Percentiles rank a stretch among this genome's conserved stretches.
phyloP scores from a whole-genome alignment of 176 grass and related monocot genomes.

The Triticum timopheevii region DNA sequence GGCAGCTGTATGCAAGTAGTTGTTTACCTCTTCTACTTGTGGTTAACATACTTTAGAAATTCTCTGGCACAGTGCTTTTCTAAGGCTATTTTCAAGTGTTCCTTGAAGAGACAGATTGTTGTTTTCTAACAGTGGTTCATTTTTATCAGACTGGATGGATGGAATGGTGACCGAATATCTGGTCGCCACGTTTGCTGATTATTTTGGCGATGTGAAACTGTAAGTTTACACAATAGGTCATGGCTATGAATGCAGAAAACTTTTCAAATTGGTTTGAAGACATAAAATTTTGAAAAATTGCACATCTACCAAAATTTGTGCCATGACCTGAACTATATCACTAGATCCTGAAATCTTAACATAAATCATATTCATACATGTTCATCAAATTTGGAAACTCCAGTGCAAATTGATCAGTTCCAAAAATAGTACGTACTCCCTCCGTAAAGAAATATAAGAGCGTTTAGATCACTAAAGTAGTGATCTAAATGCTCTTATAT shows the following conservation, averaged over 20 bases:
- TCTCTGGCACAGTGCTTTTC: background rate
- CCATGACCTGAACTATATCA: background rate
- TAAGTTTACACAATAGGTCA: slow-evolving; percentile 48
- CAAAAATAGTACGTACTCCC: background rate
- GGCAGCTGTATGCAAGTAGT: slow-evolving; percentile 23
- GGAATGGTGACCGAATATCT: slow-evolving; percentile 93
- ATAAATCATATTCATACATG: slow-evolving; percentile 5
- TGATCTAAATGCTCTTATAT: too few species aligned
- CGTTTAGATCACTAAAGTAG: too few species aligned
- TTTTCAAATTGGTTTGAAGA: background rate
- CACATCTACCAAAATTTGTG: background rate
- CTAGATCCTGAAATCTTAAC: slow-evolving; percentile 16
- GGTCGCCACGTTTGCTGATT: slow-evolving; percentile 87
- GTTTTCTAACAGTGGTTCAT: slow-evolving; percentile 24
- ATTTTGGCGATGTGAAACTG: slow-evolving; percentile 93
- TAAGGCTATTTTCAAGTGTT: slow-evolving; percentile 14
- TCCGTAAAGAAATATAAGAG: too few species aligned
- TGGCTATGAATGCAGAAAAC: background rate
- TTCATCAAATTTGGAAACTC: slow-evolving; percentile 13
- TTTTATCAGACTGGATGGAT: slow-evolving; percentile 77
- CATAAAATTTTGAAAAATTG: background rate
- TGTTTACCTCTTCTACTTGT: slow-evolving; percentile 22
- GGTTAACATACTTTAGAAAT: slow-evolving; percentile 19
- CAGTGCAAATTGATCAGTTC: slow-evolving; percentile 13
- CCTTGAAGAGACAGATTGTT: slow-evolving; percentile 4